These are phyloP conservation scores for Gorgonomyces haynaldii DNA, from an alignment of 192 early-diverging fungal species.

Conservation along the genomic window DNA sequence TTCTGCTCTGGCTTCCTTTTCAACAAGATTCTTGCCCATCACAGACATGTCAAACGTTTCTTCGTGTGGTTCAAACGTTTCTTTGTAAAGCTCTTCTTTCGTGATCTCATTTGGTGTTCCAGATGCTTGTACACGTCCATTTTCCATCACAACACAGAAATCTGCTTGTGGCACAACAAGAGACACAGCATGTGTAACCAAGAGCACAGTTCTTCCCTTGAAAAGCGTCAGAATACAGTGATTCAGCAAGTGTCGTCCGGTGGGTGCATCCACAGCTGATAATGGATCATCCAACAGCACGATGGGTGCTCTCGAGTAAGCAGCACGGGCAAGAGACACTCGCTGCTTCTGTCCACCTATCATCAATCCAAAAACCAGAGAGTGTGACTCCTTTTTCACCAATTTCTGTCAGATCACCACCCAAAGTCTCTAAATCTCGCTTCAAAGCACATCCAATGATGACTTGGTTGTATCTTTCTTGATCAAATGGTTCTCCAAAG, in stretches of 20 bases:
- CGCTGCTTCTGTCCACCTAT: constrained; percentile 83
- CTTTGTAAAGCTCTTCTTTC: constrained; percentile 4
- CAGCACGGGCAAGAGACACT: constrained; percentile 68
- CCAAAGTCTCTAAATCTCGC: constrained; percentile 40
- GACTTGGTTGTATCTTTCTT: constrained; percentile 44
- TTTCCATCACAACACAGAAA: constrained; percentile 9
- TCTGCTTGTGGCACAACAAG: constrained; percentile 6
- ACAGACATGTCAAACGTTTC: constrained; percentile 7
- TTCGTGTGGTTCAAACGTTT: too few relatives aligned
- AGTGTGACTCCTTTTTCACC: constrained; percentile 82
- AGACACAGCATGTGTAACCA: constrained; percentile 9
- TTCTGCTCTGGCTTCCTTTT: constrained; percentile 8
- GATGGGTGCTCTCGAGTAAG: constrained; percentile 55
- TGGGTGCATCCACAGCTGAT: constrained; percentile 85
- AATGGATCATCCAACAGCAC: constrained; percentile 79
- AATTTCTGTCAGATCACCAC: constrained; percentile 25
- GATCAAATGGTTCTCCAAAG: constrained; percentile 45
- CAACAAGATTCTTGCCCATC: constrained; percentile 2
- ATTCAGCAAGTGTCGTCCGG: constrained; percentile 60
- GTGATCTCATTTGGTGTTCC: constrained; percentile 21
- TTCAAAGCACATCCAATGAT: constrained; percentile 52
- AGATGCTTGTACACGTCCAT: constrained; percentile 15
- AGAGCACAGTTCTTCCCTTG: constrained; percentile 2
- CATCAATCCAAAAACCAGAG: too few relatives aligned
- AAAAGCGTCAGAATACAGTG: constrained; percentile 12